Base-by-base conservation (phyloP, 2,329 filamentous ascomycete species). In the Aureobasidium sp. region DNA sequence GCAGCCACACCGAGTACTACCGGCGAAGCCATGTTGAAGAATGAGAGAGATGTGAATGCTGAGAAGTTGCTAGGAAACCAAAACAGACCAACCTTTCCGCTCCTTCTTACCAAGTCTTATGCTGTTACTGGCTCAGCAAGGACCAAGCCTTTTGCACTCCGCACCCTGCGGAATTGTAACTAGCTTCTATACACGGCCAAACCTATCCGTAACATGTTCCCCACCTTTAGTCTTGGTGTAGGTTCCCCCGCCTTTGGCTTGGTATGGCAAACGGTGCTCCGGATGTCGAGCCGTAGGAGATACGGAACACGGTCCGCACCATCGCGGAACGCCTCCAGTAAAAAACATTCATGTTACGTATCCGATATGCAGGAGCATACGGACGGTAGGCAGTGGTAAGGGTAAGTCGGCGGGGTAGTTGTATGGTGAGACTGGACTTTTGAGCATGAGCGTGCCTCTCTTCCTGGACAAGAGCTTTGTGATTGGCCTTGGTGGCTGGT, bases 1-100 rank as follows among this genome's bases (percentile, higher is more conserved):
- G 76, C 67, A 59, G 75, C 74, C 59, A 77, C 75, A 16, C 74
- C 70, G 25, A 59, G 34, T 36, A 77, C 69, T 39, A 79, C 69
- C 16, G 76, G 73, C 41, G 75, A 69, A 39, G 75, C 71, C 63
- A 64, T 66, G 3, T 29, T 61, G 58, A 37, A 39, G 58, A 37
- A n/a, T 9, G 30, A 27, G 14, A 16, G 14, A 48, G 32, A 21
- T 59, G 13, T 29, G 29, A 47, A 9, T 54, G 50, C 49, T 13
- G 49, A 14, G 11, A 30, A 48, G 27, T 30, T 39, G 44, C 11
- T 37, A 13, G 41, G 11, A 30, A 48, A 10, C 27, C 6, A 13
- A 36, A 57, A 11, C 16, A 10, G 45, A n/a, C 53, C 53, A 36
- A 45, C 32, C 1, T 21, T 21, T 34, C 10, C 27, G 39, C 39